phyloP scores from a whole-genome alignment of 106 monocot species.

The Amphibolis antarctica region DNA sequence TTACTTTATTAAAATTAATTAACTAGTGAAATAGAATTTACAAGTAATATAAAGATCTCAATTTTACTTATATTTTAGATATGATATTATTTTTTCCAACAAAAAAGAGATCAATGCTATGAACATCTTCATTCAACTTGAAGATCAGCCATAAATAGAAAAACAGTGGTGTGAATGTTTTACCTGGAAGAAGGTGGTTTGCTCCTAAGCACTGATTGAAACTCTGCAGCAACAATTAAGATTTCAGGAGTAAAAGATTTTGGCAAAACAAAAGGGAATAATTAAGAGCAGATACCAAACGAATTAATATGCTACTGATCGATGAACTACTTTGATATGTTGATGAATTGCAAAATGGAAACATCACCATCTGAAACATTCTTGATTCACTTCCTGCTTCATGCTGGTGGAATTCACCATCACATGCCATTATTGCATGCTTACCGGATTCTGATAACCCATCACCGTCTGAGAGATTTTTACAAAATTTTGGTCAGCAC shows the following conservation, averaged over 20 bases:
- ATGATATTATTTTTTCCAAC: too few relatives aligned
- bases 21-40: too few relatives aligned
- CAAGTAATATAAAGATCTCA: too few relatives aligned
- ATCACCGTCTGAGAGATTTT: constrained; percentile 30
- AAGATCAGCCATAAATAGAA: too few relatives aligned
- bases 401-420: constrained; percentile 9
- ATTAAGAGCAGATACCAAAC: too few relatives aligned
- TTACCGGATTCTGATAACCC: constrained; percentile 38
- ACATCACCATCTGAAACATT: constrained; percentile 33
- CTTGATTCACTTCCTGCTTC: constrained; percentile 15
- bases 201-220: constrained; percentile 28
- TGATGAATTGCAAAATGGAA: too few relatives aligned
- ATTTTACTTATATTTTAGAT: too few relatives aligned
- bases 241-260: background rate
- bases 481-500: background rate
- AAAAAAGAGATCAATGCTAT: too few relatives aligned
- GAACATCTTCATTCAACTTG: too few relatives aligned
- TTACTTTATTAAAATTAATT: too few relatives aligned
- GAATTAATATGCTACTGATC: too few relatives aligned
- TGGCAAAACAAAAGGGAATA: background rate
- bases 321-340: background rate
- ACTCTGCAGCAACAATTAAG: constrained; percentile 13
- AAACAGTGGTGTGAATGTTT: too few relatives aligned
- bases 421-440: constrained; percentile 30
- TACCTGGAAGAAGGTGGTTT: constrained; percentile 43